A percentile compares a stretch with the other conserved stretches of the same genome.
phyloP scores from a whole-genome alignment of 1,284 basidiomycete species.

The Marasmius tenuissimus region DNA sequence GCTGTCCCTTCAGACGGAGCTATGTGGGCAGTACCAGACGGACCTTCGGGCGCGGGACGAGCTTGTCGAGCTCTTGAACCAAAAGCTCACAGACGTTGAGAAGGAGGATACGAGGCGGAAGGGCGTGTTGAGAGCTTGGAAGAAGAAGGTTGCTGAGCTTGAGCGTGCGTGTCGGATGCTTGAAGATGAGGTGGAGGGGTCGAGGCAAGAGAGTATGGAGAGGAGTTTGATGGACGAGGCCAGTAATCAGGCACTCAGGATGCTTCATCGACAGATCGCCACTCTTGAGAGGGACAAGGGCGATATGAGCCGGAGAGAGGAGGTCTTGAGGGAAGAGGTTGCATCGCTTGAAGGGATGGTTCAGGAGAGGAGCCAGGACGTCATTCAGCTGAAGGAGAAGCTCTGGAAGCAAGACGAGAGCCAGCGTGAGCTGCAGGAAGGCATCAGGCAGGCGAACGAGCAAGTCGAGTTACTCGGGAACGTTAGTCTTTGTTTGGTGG shows the following conservation, averaged over 20 bases:
- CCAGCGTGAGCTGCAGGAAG: slow-evolving; percentile 49
- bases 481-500: slow-evolving; percentile 37
- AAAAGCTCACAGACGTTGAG: slow-evolving; percentile 52
- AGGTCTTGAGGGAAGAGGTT: slow-evolving; percentile 41
- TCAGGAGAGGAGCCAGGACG: slow-evolving; percentile 40
- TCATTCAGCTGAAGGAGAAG: slow-evolving; percentile 43
- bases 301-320: slow-evolving; percentile 45
- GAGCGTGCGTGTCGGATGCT: slow-evolving; percentile 62
- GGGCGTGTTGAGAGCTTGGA: slow-evolving; percentile 55
- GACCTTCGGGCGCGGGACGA: slow-evolving; percentile 72
- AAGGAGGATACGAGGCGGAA: slow-evolving; percentile 61
- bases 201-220: slow-evolving; percentile 66
- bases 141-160: slow-evolving; percentile 70
- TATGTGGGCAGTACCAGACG: slow-evolving; percentile 71
- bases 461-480: slow-evolving; percentile 58
- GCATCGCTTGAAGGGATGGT: slow-evolving; percentile 36
- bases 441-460: slow-evolving; percentile 52
- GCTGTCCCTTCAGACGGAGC: slow-evolving; percentile 64
- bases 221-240: slow-evolving; percentile 79
- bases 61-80: slow-evolving; percentile 58
- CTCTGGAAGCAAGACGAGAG: slow-evolving; percentile 51
- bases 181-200: slow-evolving; percentile 69
- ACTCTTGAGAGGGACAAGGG: slow-evolving; percentile 60
- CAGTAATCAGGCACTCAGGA: slow-evolving; percentile 64
- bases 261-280: slow-evolving; percentile 64